Percentiles rank a stretch among this genome's conserved stretches.
Evolutionary conservation across 768 basidiomycete genomes (phyloP).

Genomic region (Agrocybe pediades): DNA sequence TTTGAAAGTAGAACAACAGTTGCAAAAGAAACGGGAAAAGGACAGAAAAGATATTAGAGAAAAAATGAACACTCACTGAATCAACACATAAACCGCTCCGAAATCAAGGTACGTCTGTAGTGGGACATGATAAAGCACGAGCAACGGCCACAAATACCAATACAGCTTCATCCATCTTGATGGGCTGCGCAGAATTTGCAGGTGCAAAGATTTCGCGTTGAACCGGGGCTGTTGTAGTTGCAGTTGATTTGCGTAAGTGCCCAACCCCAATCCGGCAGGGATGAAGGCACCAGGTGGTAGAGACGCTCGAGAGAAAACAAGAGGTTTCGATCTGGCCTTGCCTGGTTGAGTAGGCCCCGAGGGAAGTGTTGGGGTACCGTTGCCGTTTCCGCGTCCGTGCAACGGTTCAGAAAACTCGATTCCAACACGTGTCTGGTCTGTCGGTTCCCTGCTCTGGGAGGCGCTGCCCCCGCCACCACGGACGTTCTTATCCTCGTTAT

Average conservation of each 20-base stretch:
- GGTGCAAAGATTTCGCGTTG: conserved; percentile 63
- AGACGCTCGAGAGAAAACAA: conserved; percentile 15
- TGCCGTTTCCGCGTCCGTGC: too few species aligned
- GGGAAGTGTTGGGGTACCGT: too few species aligned
- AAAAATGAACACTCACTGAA: conserved; percentile 63
- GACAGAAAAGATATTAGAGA: not conserved
- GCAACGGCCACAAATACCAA: conserved; percentile 70
- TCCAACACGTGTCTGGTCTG: conserved; percentile 53
- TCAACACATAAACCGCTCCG: conserved; percentile 80
- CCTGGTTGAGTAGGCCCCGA: conserved; percentile 3
- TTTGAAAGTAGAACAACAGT: too few species aligned
- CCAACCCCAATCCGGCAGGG: conserved; percentile 9
- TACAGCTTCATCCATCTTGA: conserved; percentile 54
- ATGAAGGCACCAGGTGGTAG: conserved; percentile 13
- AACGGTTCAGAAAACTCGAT: conserved; percentile 21
- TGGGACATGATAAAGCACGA: conserved; percentile 72
- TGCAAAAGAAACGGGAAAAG: not conserved
- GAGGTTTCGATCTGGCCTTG: not conserved
- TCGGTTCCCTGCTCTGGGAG: too few species aligned
- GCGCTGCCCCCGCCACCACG: too few species aligned
- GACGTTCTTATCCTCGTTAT: too few species aligned
- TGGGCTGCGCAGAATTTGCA: conserved; percentile 67
- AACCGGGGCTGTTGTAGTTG: conserved; percentile 60
- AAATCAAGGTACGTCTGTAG: conserved; percentile 88
- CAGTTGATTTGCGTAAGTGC: conserved; percentile 20